Base-by-base conservation (phyloP, 108 stramenopile genomes). In the Phaeodactylum tricornutum region DNA sequence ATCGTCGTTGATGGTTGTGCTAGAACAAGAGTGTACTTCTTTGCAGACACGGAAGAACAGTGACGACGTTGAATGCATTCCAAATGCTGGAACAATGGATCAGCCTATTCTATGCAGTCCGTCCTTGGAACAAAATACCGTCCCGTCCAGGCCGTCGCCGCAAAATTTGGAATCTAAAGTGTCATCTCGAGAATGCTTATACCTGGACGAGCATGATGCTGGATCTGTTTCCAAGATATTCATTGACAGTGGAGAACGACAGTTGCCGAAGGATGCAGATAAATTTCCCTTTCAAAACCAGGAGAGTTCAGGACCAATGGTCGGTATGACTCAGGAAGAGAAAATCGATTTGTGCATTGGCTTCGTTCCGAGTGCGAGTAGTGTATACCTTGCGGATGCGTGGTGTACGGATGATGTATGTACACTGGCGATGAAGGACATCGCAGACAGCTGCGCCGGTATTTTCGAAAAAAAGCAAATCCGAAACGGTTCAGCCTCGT, bases 361-460 rank as follows among this genome's bases (percentile, higher is more conserved):
- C 15, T 43, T 16, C 14, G 15, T 8, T 7, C 15, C 14, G 19
- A 15, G 8, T 28, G 7, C 8, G 17, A 24, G n/a, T 24, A 9
- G 8, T 3, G 2, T 33, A 36, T 14, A 49, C 22, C 2, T 29
- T 29, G 6, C 30, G 1, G 22, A 9, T 23, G 37, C 64, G 1
- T 72, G 67, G 50, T 72, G 71, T 47, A 43, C 71, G 17, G 71
- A 72, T 46, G 71, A 72, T 29, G 37, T 72, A 17, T 72, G 71
- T 29, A 57, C 64, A 4, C 32, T 40, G 23, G 52, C 43, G 21
- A 44, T 72, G 25, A 65, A 66, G 12, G 71, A 72, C 30, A 66
- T 72, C 35, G 61, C 63, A 16, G 64, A 65, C 22, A 61, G 60
- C 0, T 59, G 66, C 49, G 54, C 54, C 2, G 64, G 71, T 8